Evolutionary conservation across 352 stramenopile species (phyloP), one percentile per base, ranked within the genome.

Genomic region (Elongisporangium undulatum): DNA sequence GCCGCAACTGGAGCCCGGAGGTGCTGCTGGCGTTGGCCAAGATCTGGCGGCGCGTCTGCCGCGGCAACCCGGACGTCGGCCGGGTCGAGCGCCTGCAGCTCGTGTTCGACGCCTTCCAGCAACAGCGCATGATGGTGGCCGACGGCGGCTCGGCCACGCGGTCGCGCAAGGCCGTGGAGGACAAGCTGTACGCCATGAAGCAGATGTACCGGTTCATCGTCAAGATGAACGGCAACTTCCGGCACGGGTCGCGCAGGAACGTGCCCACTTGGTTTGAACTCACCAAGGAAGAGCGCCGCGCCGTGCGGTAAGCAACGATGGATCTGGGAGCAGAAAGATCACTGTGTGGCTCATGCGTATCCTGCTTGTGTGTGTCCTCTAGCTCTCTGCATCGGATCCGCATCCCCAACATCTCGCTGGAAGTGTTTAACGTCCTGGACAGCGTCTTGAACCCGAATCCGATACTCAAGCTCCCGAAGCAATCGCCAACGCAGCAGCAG

Each of bases 131-230:
- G 34, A 45, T 45, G 34, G 34, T 45, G 7, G 34, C 34, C 10
- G 34, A 45, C 34, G 62, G 80, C 20, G 74, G 83, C 58, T 75
- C 66, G 55, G 71, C 68, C 10, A 67, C 71, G 51, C 77, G 77
- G 8, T 82, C 72, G 24, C 73, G 68, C 49, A 87, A 87, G 56
- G 77, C 79, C 9, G 73, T 89, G 24, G 79, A 89, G 48, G 75
- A 86, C 68, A 87, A 87, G 54, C 61, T 89, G 13, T 87, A 86
- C 65, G 71, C 73, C 17, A 73, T 82, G 68, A 87, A 85, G 64
- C 79, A 86, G 48, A 87, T 89, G 79, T 85, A 89, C 61, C 75
- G 83, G 26, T 89, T 89, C 59, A 85, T 89, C 51, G 41, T 79
- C 17, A 73, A 83, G 57, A 74, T 84, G 53, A 87, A 82, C 55